Evolutionary conservation across 2,329 filamentous ascomycete genomes (phyloP).

Genomic region (Malbranchea zuffiana): DNA sequence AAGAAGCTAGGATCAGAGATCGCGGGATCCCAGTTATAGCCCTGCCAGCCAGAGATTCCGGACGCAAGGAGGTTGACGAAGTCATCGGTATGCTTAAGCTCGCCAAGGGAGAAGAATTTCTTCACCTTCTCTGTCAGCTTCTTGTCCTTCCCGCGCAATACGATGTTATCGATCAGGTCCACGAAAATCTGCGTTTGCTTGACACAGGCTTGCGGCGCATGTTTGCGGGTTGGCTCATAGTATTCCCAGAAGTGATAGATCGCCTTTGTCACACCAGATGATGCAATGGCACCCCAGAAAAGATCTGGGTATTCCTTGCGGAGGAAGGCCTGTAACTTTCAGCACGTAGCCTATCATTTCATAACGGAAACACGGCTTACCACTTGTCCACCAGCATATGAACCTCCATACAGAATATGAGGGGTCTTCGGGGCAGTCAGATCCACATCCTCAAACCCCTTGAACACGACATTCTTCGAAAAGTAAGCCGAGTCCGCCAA

Average conservation of each 20-base stretch:
- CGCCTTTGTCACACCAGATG: constrained; percentile 66
- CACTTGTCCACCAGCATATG: constrained; percentile 70
- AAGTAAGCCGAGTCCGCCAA: constrained; percentile 75
- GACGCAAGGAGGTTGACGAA: constrained; percentile 41
- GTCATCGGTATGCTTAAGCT: constrained; percentile 39
- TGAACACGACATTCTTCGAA: constrained; percentile 59
- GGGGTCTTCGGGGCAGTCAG: constrained; percentile 55
- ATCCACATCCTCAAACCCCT: constrained; percentile 56
- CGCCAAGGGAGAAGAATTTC: constrained; percentile 39
- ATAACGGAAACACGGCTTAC: constrained; percentile 8
- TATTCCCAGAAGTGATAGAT: constrained; percentile 67
- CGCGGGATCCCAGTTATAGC: constrained; percentile 49
- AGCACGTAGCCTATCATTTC: not conserved
- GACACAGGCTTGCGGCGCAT: constrained; percentile 53
- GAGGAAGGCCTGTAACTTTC: constrained; percentile 49
- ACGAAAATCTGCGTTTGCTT: constrained; percentile 50
- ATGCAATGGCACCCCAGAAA: constrained; percentile 69
- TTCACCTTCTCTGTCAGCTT: constrained; percentile 41
- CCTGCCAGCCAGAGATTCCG: constrained; percentile 44
- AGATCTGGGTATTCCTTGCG: constrained; percentile 66
- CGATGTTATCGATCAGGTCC: constrained; percentile 49
- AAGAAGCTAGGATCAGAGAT: constrained; percentile 40
- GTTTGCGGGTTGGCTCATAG: constrained; percentile 47
- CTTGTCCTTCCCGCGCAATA: constrained; percentile 39
- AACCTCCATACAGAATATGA: constrained; percentile 73